Evolutionary conservation across 257 asterid species (phyloP).

Genomic region (Mentha longifolia): DNA sequence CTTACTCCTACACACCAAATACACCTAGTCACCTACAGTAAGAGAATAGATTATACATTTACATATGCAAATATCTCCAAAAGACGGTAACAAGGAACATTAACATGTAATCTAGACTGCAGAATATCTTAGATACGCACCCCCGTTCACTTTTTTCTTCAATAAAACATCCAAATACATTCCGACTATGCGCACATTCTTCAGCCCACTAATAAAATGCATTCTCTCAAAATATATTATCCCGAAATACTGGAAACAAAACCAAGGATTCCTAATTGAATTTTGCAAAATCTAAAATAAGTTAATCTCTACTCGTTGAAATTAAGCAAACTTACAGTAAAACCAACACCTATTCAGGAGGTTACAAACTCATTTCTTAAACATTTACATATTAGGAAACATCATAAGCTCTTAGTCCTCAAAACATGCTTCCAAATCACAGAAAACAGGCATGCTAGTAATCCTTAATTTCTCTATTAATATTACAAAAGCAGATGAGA

Average conservation of each 20-base stretch:
- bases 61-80: not conserved
- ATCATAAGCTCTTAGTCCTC: not conserved
- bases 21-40: no score
- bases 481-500: not conserved
- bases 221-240: not conserved
- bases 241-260: not conserved
- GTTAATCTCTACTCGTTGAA: not conserved
- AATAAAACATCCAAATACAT: not conserved
- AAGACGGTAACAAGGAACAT: not conserved
- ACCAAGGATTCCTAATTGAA: not conserved
- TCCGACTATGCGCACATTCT: not conserved
- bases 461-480: not conserved
- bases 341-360: not conserved
- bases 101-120: not conserved
- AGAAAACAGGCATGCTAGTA: not conserved
- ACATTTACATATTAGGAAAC: not conserved
- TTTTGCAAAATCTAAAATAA: not conserved
- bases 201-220: not conserved
- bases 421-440: slow-evolving; percentile 5
- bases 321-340: not conserved
- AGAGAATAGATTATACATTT: not conserved
- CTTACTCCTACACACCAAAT: not conserved
- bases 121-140: not conserved
- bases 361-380: not conserved
- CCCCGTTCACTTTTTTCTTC: not conserved